Evolutionary conservation across 2,329 filamentous ascomycete species (phyloP), one percentile per base, ranked within the genome.

Genomic region (Venturia oleaginea): DNA sequence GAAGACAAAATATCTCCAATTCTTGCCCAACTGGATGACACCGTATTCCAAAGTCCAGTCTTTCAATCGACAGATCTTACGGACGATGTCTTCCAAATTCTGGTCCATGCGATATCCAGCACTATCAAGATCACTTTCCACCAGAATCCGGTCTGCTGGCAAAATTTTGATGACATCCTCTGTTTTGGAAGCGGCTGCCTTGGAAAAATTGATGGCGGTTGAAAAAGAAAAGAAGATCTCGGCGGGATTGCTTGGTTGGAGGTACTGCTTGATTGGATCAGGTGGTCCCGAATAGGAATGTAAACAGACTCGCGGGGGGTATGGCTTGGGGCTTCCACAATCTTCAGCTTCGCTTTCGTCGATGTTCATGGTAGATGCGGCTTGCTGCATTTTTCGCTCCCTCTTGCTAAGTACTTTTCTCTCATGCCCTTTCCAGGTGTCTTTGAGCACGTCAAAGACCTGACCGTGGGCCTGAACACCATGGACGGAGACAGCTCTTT

Each of bases 211-310:
- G 70, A 99, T 89, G 6, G 86, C 86, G 0, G 82, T 82, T 1
- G 92, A 97, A 72, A 97, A 95, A 1, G 92, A 96, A 70, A 96
- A 92, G 75, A 87, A 99, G 24, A 97, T 82, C 19, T 85, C 81
- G 0, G 86, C 85, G 0, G 93, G 93, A 10, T 94, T 85, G 0
- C 83, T 80, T 1, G 85, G 84, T 67, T 89, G 82, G 59, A 91
- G 77, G 71, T 96, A 97, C 73, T 92, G 91, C 68, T 84, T 87
- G 43, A 97, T 77, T 38, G 87, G 83, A 65, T 94, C 87, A 13
- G 85, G 80, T 6, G 88, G 83, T 0, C 91, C 93, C 59, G 90
- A 95, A 75, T 92, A 99, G 0, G 92, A 97, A 75, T 99, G 94
- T 66, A 99, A 84, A 72, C 94, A 99, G 72, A 97, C 88, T 10